Percentiles rank a stretch among this genome's conserved stretches.
These are phyloP conservation scores for Thelephora terrestris DNA, from an alignment of 1,284 basidiomycete genomes.

Conservation along the genomic window DNA sequence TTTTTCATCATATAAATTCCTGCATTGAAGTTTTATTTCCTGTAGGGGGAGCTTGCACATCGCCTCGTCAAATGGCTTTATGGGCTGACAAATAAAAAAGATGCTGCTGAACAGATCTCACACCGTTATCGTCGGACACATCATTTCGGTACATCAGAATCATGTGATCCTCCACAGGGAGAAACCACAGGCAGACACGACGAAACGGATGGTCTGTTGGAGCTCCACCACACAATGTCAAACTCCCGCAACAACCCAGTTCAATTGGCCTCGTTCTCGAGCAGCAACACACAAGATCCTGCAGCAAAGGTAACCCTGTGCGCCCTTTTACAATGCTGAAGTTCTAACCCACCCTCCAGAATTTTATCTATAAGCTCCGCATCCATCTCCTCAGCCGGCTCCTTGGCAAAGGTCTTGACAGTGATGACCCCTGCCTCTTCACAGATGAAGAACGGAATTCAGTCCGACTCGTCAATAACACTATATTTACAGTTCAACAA, in stretches of 20 bases:
- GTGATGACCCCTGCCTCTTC: slow-evolving; percentile 2
- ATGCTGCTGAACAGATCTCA: slow-evolving; percentile 4
- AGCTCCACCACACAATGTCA: no score
- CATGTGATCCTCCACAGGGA: no score
- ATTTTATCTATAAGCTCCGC: slow-evolving; percentile 14
- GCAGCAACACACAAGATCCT: no score
- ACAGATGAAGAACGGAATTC: background rate
- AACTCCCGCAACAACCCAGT: no score
- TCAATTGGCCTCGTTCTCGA: no score
- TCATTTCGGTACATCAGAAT: no score
- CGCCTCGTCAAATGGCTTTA: slow-evolving; percentile 8
- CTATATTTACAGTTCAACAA: slow-evolving; percentile 17
- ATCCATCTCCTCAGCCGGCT: slow-evolving; percentile 14
- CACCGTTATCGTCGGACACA: background rate
- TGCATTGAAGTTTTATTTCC: no score
- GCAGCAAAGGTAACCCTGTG: no score
- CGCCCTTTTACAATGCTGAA: no score
- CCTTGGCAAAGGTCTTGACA: slow-evolving; percentile 1
- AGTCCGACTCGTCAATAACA: slow-evolving; percentile 13
- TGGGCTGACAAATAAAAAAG: slow-evolving; percentile 7
- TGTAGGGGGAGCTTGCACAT: slow-evolving; percentile 16
- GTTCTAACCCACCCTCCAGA: slow-evolving; percentile 10
- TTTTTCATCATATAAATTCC: background rate
- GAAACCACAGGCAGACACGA: slow-evolving; percentile 3
- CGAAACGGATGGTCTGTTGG: no score